These are phyloP conservation scores for Leccinum angustisporum DNA, from an alignment of 1,284 basidiomycete genomes.

Conservation along the genomic window DNA sequence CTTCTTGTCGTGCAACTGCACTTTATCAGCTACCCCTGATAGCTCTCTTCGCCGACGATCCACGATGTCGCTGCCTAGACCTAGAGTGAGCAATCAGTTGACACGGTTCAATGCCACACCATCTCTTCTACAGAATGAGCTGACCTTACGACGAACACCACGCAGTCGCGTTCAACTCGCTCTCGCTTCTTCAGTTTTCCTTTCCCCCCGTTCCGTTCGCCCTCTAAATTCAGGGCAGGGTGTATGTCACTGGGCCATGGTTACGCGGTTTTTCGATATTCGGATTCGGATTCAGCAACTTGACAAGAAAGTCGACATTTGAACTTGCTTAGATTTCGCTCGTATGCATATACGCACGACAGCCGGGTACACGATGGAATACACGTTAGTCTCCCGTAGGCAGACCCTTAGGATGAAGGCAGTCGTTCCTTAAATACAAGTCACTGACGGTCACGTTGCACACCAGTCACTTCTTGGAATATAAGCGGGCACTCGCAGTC, in stretches of 20 bases:
- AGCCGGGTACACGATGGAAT: background rate
- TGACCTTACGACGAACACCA: no score
- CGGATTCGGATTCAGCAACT: background rate
- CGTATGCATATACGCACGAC: background rate
- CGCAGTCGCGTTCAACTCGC: no score
- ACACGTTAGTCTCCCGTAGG: background rate
- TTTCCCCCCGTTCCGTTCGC: background rate
- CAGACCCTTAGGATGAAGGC: no score
- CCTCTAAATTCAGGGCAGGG: background rate
- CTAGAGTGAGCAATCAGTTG: no score
- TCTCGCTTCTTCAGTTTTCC: no score
- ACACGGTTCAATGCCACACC: no score
- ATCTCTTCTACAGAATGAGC: no score
- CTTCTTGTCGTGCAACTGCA: no score
- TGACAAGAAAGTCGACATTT: background rate
- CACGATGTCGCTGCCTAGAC: no score
- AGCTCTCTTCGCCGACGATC: no score
- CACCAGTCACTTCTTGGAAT: background rate
- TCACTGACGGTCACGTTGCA: background rate
- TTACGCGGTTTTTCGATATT: background rate
- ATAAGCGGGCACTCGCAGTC: background rate
- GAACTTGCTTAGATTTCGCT: background rate
- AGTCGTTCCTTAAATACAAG: no score
- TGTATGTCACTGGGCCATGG: background rate
- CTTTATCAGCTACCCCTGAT: no score